Percentiles rank a stretch among this genome's conserved stretches.
Evolutionary conservation across 331 rosid species (phyloP).

Genomic region (Telfairia occidentalis): DNA sequence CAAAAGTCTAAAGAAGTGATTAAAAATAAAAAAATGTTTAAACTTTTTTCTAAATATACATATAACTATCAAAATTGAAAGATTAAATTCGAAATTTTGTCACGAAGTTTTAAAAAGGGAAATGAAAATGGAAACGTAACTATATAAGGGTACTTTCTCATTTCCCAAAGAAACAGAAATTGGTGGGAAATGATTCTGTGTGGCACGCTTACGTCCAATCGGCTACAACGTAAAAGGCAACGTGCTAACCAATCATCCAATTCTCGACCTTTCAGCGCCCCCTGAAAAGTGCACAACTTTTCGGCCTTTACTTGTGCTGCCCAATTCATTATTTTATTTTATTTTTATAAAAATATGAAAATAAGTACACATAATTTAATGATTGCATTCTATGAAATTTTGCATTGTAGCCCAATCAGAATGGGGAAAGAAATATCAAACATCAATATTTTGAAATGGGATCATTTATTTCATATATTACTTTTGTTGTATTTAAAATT

Average conservation of each 20-base stretch:
- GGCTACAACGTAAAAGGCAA: background rate
- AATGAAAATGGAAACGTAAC: too few species aligned
- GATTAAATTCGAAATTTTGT: too few species aligned
- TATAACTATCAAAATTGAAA: too few species aligned
- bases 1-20: too few species aligned
- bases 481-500: too few species aligned
- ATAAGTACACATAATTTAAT: too few species aligned
- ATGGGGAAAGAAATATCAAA: background rate
- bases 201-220: slow-evolving; percentile 5
- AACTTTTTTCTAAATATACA: too few species aligned
- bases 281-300: background rate
- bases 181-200: background rate
- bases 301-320: background rate
- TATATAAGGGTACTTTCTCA: too few species aligned
- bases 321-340: background rate
- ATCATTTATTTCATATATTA: too few species aligned
- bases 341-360: too few species aligned
- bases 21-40: too few species aligned
- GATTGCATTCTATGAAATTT: background rate
- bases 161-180: background rate
- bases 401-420: background rate
- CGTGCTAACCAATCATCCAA: background rate
- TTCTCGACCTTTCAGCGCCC: background rate
- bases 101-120: too few species aligned
- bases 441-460: background rate